These are phyloP conservation scores for Chiua virens DNA, from an alignment of 768 basidiomycete genomes.

Conservation along the genomic window DNA sequence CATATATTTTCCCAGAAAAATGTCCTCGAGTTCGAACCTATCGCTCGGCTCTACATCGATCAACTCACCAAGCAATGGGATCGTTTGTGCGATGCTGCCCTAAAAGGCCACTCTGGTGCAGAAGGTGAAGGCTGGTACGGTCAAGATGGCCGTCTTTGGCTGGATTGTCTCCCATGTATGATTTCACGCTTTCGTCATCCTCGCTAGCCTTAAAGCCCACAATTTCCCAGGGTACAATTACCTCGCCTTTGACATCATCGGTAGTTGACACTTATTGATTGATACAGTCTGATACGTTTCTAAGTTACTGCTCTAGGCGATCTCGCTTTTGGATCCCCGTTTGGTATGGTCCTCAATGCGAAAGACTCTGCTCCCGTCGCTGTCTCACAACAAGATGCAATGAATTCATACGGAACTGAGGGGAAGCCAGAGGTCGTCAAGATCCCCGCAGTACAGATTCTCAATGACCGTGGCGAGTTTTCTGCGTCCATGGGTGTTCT, in stretches of 20 bases:
- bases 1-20: conserved; percentile 84
- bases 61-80: conserved; percentile 76
- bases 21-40: conserved; percentile 84
- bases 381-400: conserved; percentile 51
- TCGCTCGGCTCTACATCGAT: conserved; percentile 60
- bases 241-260: conserved; percentile 77
- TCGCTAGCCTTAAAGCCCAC: conserved; percentile 3
- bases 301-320: conserved; percentile 40
- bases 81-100: conserved; percentile 53
- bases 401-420: conserved; percentile 54
- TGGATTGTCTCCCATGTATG: conserved; percentile 74
- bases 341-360: conserved; percentile 80
- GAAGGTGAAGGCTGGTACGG: conserved; percentile 70
- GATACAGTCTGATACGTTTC: not conserved
- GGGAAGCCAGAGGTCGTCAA: conserved; percentile 46
- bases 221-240: conserved; percentile 51
- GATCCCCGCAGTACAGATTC: conserved; percentile 80
- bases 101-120: conserved; percentile 53
- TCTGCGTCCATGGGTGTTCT: conserved; percentile 82
- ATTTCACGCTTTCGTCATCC: not conserved
- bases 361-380: conserved; percentile 75
- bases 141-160: conserved; percentile 62
- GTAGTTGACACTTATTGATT: conserved; percentile 24
- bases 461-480: conserved; percentile 87
- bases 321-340: conserved; percentile 83